These are phyloP conservation scores for Aegle marmelos DNA, from an alignment of 345 rosid genomes.

Conservation along the genomic window DNA sequence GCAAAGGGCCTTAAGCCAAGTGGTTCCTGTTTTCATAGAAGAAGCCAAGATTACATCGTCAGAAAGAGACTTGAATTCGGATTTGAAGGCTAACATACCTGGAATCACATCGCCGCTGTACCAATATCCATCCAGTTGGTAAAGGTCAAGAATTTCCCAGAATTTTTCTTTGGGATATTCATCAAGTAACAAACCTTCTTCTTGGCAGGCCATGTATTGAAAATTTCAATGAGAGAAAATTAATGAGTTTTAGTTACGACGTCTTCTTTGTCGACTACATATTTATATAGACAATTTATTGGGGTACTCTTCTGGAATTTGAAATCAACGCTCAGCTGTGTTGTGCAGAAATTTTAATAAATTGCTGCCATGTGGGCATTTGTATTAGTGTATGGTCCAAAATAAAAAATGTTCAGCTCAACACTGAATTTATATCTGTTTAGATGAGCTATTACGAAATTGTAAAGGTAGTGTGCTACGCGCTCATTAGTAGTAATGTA, in stretches of 20 bases:
- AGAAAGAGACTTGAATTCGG: constrained; percentile 12
- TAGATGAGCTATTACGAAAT: too few species aligned
- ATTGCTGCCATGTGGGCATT: too few species aligned
- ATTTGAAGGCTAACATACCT: constrained; percentile 15
- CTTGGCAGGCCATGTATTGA: background rate
- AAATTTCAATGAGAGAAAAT: background rate
- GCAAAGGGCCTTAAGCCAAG: constrained; percentile 38
- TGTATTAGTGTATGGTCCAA: too few species aligned
- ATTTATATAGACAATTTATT: too few species aligned
- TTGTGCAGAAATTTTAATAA: too few species aligned
- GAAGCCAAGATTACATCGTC: constrained; percentile 33
- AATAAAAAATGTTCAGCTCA: too few species aligned
- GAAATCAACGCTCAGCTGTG: too few species aligned
- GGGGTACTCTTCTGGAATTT: too few species aligned
- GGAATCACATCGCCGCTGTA: background rate
- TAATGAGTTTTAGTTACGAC: background rate
- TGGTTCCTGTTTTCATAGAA: constrained; percentile 36
- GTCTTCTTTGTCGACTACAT: background rate
- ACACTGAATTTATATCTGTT: too few species aligned
- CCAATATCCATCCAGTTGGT: constrained; percentile 3
- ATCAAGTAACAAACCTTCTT: background rate
- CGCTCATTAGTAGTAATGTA: too few species aligned
- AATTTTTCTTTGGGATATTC: constrained; percentile 17
- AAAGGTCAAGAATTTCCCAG: constrained; percentile 18
- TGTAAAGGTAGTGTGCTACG: too few species aligned